phyloP scores from a whole-genome alignment of 331 rosid species.

The Prunus yedoensis region DNA sequence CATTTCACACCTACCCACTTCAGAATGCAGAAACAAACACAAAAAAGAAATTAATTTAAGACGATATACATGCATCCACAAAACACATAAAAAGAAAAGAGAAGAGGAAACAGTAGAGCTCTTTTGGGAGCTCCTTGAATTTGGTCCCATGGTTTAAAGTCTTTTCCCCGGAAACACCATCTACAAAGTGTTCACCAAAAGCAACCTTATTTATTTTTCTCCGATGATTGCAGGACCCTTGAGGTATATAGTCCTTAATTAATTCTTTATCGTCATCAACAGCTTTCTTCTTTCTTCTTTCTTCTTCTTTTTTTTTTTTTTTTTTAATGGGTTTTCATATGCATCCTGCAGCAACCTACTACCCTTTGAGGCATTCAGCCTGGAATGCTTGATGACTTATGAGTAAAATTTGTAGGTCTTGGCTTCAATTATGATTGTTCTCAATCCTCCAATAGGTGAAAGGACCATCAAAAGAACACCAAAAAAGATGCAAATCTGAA shows the following conservation, averaged over 20 bases:
- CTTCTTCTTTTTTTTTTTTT: neutral
- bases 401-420: slow-evolving; percentile 64
- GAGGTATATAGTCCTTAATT: neutral
- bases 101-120: neutral
- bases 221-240: neutral
- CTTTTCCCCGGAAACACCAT: neutral
- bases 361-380: slow-evolving; percentile 9
- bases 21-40: slow-evolving; percentile 5
- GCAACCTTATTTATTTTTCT: slow-evolving; percentile 8
- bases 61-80: slow-evolving; percentile 3
- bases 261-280: neutral
- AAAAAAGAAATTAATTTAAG: neutral
- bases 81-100: neutral
- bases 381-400: slow-evolving; percentile 21
- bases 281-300: neutral
- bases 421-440: slow-evolving; percentile 56
- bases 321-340: neutral
- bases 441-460: slow-evolving; percentile 80
- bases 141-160: slow-evolving; percentile 6
- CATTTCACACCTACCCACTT: slow-evolving; percentile 4
- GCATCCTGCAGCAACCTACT: too few species aligned
- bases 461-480: slow-evolving; percentile 63
- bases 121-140: neutral
- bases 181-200: neutral
- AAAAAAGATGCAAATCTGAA: slow-evolving; percentile 72